A percentile compares a stretch with the other conserved stretches of the same genome.
These are phyloP conservation scores for Collybia sp. DNA, from an alignment of 768 basidiomycete genomes.

Conservation along the genomic window DNA sequence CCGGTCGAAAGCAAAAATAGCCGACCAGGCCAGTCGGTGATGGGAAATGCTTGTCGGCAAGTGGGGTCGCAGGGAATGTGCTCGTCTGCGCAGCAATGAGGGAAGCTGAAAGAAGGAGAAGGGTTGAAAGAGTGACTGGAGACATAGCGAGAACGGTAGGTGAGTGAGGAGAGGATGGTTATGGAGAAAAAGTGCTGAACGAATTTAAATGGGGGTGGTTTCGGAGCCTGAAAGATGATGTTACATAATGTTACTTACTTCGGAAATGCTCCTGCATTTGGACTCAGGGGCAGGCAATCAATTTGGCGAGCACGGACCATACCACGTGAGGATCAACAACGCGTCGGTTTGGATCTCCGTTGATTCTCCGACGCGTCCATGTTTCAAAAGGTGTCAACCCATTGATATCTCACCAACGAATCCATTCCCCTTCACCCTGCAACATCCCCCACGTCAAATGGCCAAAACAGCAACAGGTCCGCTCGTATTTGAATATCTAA, in stretches of 20 bases:
- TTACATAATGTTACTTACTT: background rate
- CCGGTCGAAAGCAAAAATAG: background rate
- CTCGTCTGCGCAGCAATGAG: slow-evolving; percentile 19
- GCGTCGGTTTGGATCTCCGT: slow-evolving; percentile 10
- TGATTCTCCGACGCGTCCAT: slow-evolving; percentile 15
- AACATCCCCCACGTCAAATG: slow-evolving; percentile 26
- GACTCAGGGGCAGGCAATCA: background rate
- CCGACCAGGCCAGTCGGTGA: slow-evolving; percentile 41
- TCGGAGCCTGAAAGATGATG: background rate
- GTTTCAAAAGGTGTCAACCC: slow-evolving; percentile 8
- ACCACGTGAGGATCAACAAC: slow-evolving; percentile 16
- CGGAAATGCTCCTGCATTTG: background rate
- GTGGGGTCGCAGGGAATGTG: slow-evolving; percentile 40
- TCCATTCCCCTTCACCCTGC: slow-evolving; percentile 11
- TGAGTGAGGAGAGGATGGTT: background rate
- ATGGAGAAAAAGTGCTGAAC: background rate
- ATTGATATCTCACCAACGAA: slow-evolving; percentile 9
- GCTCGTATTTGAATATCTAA: slow-evolving; percentile 6
- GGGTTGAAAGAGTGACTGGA: slow-evolving; percentile 35
- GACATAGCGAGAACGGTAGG: slow-evolving; percentile 25
- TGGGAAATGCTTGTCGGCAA: slow-evolving; percentile 39
- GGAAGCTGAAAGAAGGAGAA: slow-evolving; percentile 26
- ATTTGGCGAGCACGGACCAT: slow-evolving; percentile 14
- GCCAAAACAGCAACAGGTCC: slow-evolving; percentile 47
- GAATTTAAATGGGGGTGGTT: slow-evolving; percentile 2